Evolutionary conservation across 2,329 filamentous ascomycete genomes (phyloP), one percentile per base, ranked within the genome.

Genomic region (Colletotrichum spaethianum): DNA sequence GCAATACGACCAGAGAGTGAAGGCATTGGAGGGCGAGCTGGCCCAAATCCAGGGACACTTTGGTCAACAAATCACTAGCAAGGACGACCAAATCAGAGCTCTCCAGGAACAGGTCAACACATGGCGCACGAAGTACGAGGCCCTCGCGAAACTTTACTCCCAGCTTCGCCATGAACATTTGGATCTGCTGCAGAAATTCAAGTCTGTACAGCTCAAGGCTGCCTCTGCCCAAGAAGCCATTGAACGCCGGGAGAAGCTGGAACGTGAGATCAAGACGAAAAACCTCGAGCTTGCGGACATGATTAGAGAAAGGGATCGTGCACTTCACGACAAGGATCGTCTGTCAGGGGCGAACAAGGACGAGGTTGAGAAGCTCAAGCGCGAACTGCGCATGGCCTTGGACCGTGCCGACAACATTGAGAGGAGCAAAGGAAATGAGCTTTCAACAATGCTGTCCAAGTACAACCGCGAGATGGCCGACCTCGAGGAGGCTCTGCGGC

Each of bases 221-320:
- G 95, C 96, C 20, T 98, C 95, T 6, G 96, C 96, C 0, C 96
- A 98, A 80, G 96, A 99, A 84, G 96, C 96, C 1, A 98, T 98
- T 74, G 96, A 98, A 69, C 92, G 90, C 77, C 92, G 96, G 11
- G 96, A 99, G 85, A 98, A 97, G 86, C 88, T 99, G 63, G 95
- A 98, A 85, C 93, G 96, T 42, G 96, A 99, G 84, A 93, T 99
- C 81, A 99, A 99, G 89, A 98, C 96, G 38, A 99, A 99, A 90
- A 99, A 99, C 80, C 86, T 99, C n/a, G 96, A 99, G 82, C 85
- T 99, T 73, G 96, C 96, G 40, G 95, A 98, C 81, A 98, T 99
- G 96, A 99, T 99, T 75, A 91, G 96, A 53, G 96, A 99, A 85
- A 90, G 96, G 76, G 96, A 99, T 79, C 91, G 96, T 75, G 96